These are phyloP conservation scores for Porcisia hertigi DNA, from an alignment of 208 protist genomes.

Conservation along the genomic window DNA sequence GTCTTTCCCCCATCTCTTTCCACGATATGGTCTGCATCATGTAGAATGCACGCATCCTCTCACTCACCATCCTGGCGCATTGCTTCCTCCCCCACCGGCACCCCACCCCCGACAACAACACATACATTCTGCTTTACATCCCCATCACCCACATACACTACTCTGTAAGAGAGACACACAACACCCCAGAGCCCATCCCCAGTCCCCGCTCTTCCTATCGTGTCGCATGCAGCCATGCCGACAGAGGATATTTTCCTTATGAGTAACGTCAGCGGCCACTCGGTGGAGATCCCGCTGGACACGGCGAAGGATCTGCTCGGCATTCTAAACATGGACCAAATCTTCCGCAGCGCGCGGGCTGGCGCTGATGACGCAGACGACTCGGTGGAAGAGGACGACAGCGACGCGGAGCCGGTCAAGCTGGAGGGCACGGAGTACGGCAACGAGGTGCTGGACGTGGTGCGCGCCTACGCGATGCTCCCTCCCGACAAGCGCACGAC, in stretches of 20 bases:
- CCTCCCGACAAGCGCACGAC: conserved; percentile 23
- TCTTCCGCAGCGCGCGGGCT: conserved; percentile 32
- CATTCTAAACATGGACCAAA: conserved; percentile 29
- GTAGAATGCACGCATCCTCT: no score
- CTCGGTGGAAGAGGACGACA: conserved; percentile 24
- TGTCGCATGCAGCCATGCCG: conserved; percentile 1
- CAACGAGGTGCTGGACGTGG: conserved; percentile 38
- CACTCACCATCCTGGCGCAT: no score
- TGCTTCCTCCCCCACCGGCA: not conserved
- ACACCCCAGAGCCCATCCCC: not conserved
- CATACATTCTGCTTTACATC: not conserved
- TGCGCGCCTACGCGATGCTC: conserved; percentile 36
- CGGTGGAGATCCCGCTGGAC: conserved; percentile 35
- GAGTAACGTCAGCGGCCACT: conserved; percentile 27
- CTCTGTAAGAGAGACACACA: not conserved
- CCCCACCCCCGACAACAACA: conserved; percentile 11
- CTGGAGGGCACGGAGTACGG: conserved; percentile 45
- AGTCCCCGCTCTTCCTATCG: not conserved
- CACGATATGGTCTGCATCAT: not conserved
- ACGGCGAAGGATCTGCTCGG: conserved; percentile 36
- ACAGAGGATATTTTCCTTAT: conserved; percentile 27
- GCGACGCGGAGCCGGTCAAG: conserved; percentile 28
- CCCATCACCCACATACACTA: not conserved
- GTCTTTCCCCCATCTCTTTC: not conserved
- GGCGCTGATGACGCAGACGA: conserved; percentile 20